Conservation (phyloP, 1,284 basidiomycete genomes). For the Naganishia sp. region DNA sequence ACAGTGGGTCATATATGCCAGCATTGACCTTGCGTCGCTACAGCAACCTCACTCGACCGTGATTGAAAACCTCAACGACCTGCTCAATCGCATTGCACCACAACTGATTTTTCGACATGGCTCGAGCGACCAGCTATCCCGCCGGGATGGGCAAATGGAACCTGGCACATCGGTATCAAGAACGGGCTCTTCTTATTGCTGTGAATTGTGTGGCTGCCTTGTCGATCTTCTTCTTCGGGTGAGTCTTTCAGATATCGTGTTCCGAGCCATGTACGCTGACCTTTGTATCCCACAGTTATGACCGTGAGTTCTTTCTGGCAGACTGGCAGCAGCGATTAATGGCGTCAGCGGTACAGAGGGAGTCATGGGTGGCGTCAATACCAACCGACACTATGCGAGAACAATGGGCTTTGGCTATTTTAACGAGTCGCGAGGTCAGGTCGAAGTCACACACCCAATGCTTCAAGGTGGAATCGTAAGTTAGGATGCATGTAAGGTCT, state of each 20-base stretch:
- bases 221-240: slow-evolving; percentile 41
- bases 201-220: slow-evolving; percentile 39
- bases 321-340: too few relatives aligned
- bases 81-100: too few relatives aligned
- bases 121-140: background rate
- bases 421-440: slow-evolving; percentile 28
- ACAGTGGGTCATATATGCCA: too few relatives aligned
- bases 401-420: slow-evolving; percentile 40
- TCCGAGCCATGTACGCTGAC: too few relatives aligned
- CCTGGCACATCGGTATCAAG: slow-evolving; percentile 32
- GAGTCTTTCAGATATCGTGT: slow-evolving; percentile 22
- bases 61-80: too few relatives aligned
- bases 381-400: slow-evolving; percentile 37
- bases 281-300: background rate
- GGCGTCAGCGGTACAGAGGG: slow-evolving; percentile 4
- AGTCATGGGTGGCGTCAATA: slow-evolving; percentile 42
- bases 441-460: slow-evolving; percentile 11
- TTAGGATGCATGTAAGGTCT: slow-evolving; percentile 4
- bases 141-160: slow-evolving; percentile 27
- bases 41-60: too few relatives aligned
- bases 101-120: background rate
- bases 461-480: slow-evolving; percentile 26
- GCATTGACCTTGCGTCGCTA: too few relatives aligned
- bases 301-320: background rate
- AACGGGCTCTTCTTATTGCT: slow-evolving; percentile 36